These are phyloP conservation scores for Vararia minispora DNA, from an alignment of 768 basidiomycete genomes.

Conservation along the genomic window DNA sequence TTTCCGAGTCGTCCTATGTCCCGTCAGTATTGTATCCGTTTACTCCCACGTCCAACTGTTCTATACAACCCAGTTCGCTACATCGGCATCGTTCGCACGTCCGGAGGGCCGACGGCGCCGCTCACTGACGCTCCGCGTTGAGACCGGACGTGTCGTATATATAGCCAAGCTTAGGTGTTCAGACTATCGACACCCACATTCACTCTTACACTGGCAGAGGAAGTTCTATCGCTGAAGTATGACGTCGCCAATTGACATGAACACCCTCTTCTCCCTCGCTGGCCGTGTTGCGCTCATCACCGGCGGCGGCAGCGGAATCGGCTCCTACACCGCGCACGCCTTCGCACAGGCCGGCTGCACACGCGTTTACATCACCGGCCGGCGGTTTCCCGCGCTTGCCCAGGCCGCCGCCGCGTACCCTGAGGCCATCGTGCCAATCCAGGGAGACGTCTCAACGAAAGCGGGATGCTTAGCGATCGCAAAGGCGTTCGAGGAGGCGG, in stretches of 20 bases:
- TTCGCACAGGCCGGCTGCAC: conserved; percentile 9
- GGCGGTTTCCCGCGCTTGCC: conserved; percentile 8
- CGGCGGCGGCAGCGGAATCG: conserved; percentile 7
- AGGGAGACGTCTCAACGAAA: conserved; percentile 11
- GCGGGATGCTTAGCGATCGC: conserved; percentile 8
- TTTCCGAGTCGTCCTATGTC: too few relatives aligned
- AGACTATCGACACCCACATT: too few relatives aligned
- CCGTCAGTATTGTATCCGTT: too few relatives aligned
- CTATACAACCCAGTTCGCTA: too few relatives aligned
- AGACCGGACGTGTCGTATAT: too few relatives aligned
- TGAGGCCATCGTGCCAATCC: conserved; percentile 5
- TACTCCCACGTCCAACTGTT: too few relatives aligned
- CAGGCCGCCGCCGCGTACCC: not conserved
- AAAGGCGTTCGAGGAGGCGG: conserved; percentile 5
- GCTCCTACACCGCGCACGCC: conserved; percentile 12
- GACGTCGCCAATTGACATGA: conserved; percentile 1
- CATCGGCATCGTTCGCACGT: too few relatives aligned
- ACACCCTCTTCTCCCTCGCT: conserved; percentile 5
- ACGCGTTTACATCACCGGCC: conserved; percentile 14
- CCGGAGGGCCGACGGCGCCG: too few relatives aligned
- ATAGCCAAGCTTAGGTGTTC: too few relatives aligned
- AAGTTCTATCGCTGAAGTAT: too few relatives aligned
- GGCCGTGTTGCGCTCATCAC: conserved; percentile 7
- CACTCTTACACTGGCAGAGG: too few relatives aligned
- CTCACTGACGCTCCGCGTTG: too few relatives aligned